These are phyloP conservation scores for Sarocladium brachiariae DNA, from an alignment of 2,329 filamentous ascomycete species.

Conservation along the genomic window DNA sequence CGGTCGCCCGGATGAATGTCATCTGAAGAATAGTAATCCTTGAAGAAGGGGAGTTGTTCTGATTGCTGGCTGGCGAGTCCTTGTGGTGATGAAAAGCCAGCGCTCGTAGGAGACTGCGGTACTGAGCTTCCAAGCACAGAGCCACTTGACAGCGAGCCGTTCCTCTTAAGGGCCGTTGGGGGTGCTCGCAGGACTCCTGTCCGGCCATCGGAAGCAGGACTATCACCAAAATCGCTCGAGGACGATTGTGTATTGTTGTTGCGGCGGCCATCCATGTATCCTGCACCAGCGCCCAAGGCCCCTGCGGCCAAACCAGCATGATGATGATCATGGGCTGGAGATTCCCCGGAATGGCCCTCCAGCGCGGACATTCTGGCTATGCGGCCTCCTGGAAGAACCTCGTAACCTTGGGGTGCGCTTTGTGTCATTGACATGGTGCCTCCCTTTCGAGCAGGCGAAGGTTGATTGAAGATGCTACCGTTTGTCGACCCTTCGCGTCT, in stretches of 20 bases:
- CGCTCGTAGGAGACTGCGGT: slow-evolving; percentile 66
- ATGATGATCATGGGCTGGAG: slow-evolving; percentile 41
- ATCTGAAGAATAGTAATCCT: slow-evolving; percentile 97
- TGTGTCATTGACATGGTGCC: slow-evolving; percentile 33
- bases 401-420: slow-evolving; percentile 49
- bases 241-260: slow-evolving; percentile 54
- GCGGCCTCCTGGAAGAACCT: slow-evolving; percentile 76
- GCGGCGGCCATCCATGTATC: slow-evolving; percentile 37
- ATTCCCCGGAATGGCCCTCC: slow-evolving; percentile 64
- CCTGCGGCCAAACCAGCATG: slow-evolving; percentile 38
- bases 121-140: slow-evolving; percentile 68
- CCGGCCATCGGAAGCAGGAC: slow-evolving; percentile 60
- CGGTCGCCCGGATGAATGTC: slow-evolving; percentile 89
- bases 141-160: slow-evolving; percentile 82
- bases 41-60: slow-evolving; percentile 93
- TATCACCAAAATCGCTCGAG: slow-evolving; percentile 66
- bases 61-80: slow-evolving; percentile 83
- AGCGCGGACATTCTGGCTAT: slow-evolving; percentile 95
- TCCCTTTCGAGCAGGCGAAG: slow-evolving; percentile 60
- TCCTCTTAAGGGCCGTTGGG: slow-evolving; percentile 57
- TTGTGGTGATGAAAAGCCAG: slow-evolving; percentile 75
- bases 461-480: slow-evolving; percentile 82
- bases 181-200: slow-evolving; percentile 51
- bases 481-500: slow-evolving; percentile 54
- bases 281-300: slow-evolving; percentile 36